Evolutionary conservation across 768 basidiomycete genomes (phyloP).

Genomic region (Pisolithus marmoratus): DNA sequence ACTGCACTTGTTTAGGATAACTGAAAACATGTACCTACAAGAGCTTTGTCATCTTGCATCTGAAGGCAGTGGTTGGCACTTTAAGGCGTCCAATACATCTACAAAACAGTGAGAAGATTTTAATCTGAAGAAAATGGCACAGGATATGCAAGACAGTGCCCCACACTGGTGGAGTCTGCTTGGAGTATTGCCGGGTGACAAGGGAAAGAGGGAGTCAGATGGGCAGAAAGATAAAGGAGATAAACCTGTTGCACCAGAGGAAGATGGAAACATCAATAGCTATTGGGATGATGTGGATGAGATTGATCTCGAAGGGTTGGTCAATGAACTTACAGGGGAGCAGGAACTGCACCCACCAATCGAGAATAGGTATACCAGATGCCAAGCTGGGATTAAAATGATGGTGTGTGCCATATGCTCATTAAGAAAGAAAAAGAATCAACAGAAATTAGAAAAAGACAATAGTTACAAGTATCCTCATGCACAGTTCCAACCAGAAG

Average conservation of each 20-base stretch:
- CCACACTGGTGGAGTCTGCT: too few species aligned
- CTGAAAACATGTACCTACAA: too few species aligned
- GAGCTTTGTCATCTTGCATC: too few species aligned
- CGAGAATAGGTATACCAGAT: neutral
- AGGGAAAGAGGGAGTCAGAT: too few species aligned
- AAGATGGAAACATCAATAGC: neutral
- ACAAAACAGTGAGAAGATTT: too few species aligned
- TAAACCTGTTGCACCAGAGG: neutral
- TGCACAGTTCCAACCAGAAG: constrained; percentile 27
- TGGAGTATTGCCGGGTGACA: too few species aligned
- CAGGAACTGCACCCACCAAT: neutral
- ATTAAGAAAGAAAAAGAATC: neutral
- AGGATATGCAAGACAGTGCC: too few species aligned
- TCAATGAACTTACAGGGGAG: neutral
- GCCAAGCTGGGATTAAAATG: neutral
- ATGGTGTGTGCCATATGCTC: neutral
- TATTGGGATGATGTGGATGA: constrained; percentile 6
- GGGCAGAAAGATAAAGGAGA: too few species aligned
- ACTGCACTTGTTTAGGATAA: too few species aligned
- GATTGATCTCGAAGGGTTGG: constrained; percentile 1
- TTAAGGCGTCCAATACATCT: too few species aligned
- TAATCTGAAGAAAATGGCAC: too few species aligned
- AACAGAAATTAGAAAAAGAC: constrained; percentile 4
- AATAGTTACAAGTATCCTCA: constrained; percentile 9
- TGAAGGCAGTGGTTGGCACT: too few species aligned